Conservation (phyloP, 2,329 filamentous ascomycete species). For the Apiospora koreana region DNA sequence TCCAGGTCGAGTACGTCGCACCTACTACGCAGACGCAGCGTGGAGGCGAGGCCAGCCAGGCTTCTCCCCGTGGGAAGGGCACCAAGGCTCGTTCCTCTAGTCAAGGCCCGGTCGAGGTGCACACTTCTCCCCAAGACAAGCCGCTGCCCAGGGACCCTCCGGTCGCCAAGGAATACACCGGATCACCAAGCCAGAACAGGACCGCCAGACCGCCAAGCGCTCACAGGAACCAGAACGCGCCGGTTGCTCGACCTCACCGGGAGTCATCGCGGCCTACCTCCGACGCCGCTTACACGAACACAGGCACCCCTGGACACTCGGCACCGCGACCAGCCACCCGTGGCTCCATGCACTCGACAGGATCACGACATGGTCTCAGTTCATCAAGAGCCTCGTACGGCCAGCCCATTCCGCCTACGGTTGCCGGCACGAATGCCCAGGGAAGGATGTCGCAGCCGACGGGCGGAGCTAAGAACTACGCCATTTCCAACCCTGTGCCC, state of each 20-base stretch:
- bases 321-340: slow-evolving; percentile 73
- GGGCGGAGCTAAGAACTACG: slow-evolving; percentile 65
- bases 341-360: slow-evolving; percentile 72
- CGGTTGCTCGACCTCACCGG: slow-evolving; percentile 48
- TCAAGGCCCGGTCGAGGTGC: slow-evolving; percentile 51
- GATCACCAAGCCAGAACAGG: slow-evolving; percentile 28
- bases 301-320: slow-evolving; percentile 45
- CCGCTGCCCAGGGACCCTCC: slow-evolving; percentile 61
- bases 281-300: slow-evolving; percentile 54
- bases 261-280: slow-evolving; percentile 54
- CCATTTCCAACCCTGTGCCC: slow-evolving; percentile 67
- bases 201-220: slow-evolving; percentile 49
- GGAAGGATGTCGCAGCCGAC: slow-evolving; percentile 84
- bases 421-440: slow-evolving; percentile 86
- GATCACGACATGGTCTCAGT: slow-evolving; percentile 60
- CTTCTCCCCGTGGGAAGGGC: slow-evolving; percentile 38
- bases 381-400: slow-evolving; percentile 73
- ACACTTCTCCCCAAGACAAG: slow-evolving; percentile 51
- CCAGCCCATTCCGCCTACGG: slow-evolving; percentile 82
- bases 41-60: slow-evolving; percentile 47
- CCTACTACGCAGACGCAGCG: slow-evolving; percentile 84
- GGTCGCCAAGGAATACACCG: slow-evolving; percentile 44
- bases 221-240: slow-evolving; percentile 48
- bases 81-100: slow-evolving; percentile 53
- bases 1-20: slow-evolving; percentile 97